Evolutionary conservation across 2,329 filamentous ascomycete species (phyloP).

Genomic region (Claviceps arundinis): DNA sequence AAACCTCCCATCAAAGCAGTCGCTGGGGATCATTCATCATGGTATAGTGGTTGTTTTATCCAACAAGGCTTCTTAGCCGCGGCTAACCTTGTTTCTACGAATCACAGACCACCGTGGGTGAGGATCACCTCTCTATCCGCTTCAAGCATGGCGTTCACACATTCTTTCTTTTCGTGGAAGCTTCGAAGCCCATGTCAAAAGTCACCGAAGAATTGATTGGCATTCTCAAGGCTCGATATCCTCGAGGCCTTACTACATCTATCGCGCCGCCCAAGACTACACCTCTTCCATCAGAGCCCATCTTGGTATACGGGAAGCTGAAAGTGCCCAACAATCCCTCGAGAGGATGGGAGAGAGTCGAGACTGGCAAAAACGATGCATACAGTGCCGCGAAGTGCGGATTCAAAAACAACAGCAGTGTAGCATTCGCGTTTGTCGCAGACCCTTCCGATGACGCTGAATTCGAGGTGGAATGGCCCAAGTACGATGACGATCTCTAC

Average conservation of each 20-base stretch:
- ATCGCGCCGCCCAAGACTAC: constrained; percentile 20
- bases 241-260: constrained; percentile 33
- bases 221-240: constrained; percentile 43
- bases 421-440: constrained; percentile 36
- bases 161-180: constrained; percentile 52
- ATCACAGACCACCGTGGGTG: constrained; percentile 17
- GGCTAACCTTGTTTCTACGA: neutral
- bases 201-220: constrained; percentile 46
- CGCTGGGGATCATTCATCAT: neutral
- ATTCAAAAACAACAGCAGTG: constrained; percentile 31
- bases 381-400: constrained; percentile 29
- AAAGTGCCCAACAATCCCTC: constrained; percentile 30
- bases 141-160: constrained; percentile 64
- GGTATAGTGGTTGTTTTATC: neutral
- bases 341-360: constrained; percentile 37
- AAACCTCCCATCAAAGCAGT: neutral
- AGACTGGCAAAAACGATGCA: constrained; percentile 18
- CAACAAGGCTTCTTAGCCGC: neutral
- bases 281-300: constrained; percentile 26
- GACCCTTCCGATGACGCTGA: constrained; percentile 26
- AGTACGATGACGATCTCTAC: constrained; percentile 26
- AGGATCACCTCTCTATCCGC: constrained; percentile 49
- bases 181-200: constrained; percentile 40
- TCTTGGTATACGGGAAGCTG: constrained; percentile 33
- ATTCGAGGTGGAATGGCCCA: constrained; percentile 34